phyloP scores from a whole-genome alignment of 139 green algal genomes.

The Volvox africanus region DNA sequence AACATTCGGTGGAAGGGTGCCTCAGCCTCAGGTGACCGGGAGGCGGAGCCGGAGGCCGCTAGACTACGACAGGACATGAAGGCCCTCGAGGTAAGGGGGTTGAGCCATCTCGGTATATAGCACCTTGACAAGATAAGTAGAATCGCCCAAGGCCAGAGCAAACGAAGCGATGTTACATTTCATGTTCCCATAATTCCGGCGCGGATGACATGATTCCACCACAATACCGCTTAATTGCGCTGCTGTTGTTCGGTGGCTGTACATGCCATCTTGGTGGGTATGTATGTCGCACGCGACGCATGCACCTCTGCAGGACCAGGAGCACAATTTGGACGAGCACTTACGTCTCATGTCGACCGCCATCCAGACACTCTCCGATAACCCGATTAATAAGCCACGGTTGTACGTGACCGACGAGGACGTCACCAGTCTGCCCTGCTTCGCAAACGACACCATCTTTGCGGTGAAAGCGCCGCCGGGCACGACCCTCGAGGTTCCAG shows the following conservation, averaged over 20 bases:
- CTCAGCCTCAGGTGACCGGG: not conserved
- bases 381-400: conserved; percentile 67
- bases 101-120: no score
- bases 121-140: no score
- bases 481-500: conserved; percentile 84
- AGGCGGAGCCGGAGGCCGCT: not conserved
- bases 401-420: conserved; percentile 89
- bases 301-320: conserved; percentile 54
- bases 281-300: no score
- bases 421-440: conserved; percentile 78
- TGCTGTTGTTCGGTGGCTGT: no score
- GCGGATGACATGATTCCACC: not conserved
- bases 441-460: conserved; percentile 85
- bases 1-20: conserved; percentile 66
- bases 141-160: no score
- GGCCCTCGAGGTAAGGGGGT: conserved; percentile 26
- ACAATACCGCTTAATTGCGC: not conserved
- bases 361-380: conserved; percentile 55
- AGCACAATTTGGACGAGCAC: conserved; percentile 66
- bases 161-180: not conserved
- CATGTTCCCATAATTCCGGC: not conserved
- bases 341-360: conserved; percentile 58
- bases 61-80: conserved; percentile 31
- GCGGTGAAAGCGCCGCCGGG: conserved; percentile 84
- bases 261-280: no score